Conservation (phyloP, 2,329 filamentous ascomycete species). For the Drechslerella stenobrocha region DNA sequence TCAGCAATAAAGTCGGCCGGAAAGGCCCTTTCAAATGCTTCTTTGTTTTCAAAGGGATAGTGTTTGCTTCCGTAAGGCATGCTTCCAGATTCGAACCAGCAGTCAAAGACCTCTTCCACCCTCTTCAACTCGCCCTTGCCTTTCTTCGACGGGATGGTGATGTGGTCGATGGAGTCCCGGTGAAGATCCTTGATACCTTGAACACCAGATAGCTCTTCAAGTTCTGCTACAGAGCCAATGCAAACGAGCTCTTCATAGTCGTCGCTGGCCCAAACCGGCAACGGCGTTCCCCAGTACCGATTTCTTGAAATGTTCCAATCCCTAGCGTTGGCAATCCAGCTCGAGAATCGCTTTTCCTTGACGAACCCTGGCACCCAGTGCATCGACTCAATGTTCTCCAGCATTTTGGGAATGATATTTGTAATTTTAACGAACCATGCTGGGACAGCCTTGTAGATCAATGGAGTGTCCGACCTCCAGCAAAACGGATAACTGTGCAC, state of each 20-base stretch:
- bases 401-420: conserved; percentile 80
- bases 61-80: conserved; percentile 93
- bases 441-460: conserved; percentile 89
- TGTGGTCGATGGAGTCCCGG: conserved; percentile 87
- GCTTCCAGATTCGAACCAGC: conserved; percentile 94
- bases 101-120: conserved; percentile 89
- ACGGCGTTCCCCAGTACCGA: conserved; percentile 91
- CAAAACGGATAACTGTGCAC: conserved; percentile 93
- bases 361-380: conserved; percentile 91
- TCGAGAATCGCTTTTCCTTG: conserved; percentile 86
- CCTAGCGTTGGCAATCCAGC: conserved; percentile 85
- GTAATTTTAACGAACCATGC: conserved; percentile 94
- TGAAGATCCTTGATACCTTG: conserved; percentile 85
- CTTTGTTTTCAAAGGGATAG: conserved; percentile 87
- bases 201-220: conserved; percentile 84
- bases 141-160: conserved; percentile 87
- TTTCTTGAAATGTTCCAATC: conserved; percentile 97
- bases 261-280: conserved; percentile 89
- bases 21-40: conserved; percentile 77
- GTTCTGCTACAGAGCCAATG: conserved; percentile 78
- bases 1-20: conserved; percentile 94
- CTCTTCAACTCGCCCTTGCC: conserved; percentile 81
- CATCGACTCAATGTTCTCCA: conserved; percentile 84
- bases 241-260: conserved; percentile 85
- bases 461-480: conserved; percentile 88